Percentiles rank a stretch among this genome's conserved stretches.
phyloP scores from a whole-genome alignment of 2,329 filamentous ascomycete genomes.

The Penicillium sp. region DNA sequence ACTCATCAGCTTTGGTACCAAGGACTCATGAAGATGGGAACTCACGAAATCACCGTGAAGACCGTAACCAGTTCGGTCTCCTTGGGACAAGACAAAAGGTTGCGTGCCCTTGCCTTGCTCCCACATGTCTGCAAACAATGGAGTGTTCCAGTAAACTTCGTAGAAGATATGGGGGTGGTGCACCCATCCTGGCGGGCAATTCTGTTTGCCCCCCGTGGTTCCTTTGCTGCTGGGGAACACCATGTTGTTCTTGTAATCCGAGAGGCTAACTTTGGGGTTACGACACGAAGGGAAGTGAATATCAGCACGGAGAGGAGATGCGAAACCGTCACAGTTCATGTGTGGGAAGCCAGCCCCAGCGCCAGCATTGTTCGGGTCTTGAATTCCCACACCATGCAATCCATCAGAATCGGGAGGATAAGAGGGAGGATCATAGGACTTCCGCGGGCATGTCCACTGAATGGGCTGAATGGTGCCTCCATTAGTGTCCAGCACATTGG shows the following conservation, averaged over 20 bases:
- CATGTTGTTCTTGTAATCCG: slow-evolving; percentile 17
- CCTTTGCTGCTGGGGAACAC: slow-evolving; percentile 20
- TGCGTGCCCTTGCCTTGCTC: slow-evolving; percentile 14
- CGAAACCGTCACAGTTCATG: slow-evolving; percentile 24
- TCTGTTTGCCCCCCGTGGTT: slow-evolving; percentile 15
- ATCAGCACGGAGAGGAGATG: slow-evolving; percentile 22
- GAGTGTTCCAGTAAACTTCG: slow-evolving; percentile 26
- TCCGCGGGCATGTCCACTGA: slow-evolving; percentile 21
- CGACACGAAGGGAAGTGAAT: slow-evolving; percentile 25
- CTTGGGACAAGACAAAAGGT: slow-evolving; percentile 20
- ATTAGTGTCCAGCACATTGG: slow-evolving; percentile 19
- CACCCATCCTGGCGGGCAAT: slow-evolving; percentile 19
- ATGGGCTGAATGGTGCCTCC: slow-evolving; percentile 21
- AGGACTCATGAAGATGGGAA: neutral
- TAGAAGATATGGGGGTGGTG: slow-evolving; percentile 25
- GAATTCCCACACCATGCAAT: slow-evolving; percentile 22
- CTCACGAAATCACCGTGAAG: slow-evolving; percentile 24
- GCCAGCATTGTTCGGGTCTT: slow-evolving; percentile 20
- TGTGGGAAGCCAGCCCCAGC: slow-evolving; percentile 23
- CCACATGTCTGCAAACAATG: slow-evolving; percentile 16
- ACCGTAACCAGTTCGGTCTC: slow-evolving; percentile 22
- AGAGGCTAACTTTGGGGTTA: slow-evolving; percentile 18
- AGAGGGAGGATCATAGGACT: slow-evolving; percentile 17
- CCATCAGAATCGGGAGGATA: slow-evolving; percentile 20
- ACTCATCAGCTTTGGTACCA: neutral